A percentile compares a stretch with the other conserved stretches of the same genome.
Conservation (phyloP, 345 rosid species). For the Salix caprea region DNA sequence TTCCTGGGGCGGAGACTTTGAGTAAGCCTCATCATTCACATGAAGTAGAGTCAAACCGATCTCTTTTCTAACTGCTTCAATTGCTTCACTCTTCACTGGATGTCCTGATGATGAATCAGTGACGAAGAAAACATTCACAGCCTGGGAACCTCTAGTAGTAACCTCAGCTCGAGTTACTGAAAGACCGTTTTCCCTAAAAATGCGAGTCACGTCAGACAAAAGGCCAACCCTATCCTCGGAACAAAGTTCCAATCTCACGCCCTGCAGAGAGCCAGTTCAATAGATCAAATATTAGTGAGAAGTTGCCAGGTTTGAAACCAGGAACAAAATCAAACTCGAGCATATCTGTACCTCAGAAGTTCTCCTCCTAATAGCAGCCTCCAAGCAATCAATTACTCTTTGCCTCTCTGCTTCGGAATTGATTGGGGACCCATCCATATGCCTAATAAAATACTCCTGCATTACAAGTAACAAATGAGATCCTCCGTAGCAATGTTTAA, state of each 20-base stretch:
- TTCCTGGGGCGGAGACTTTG: constrained; percentile 40
- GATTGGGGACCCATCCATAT: constrained; percentile 77
- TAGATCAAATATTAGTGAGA: not conserved
- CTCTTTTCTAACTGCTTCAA: constrained; percentile 76
- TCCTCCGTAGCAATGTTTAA: not conserved
- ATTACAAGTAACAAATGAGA: constrained; percentile 2
- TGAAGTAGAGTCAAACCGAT: constrained; percentile 61
- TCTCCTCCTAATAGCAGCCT: constrained; percentile 88
- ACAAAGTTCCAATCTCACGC: constrained; percentile 74
- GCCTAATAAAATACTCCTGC: constrained; percentile 92
- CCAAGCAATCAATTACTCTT: constrained; percentile 82
- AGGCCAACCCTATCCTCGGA: constrained; percentile 81
- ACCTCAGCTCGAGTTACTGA: constrained; percentile 86
- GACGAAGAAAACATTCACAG: constrained; percentile 74
- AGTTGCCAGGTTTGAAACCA: not conserved
- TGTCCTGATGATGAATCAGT: constrained; percentile 73
- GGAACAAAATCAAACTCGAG: constrained; percentile 3
- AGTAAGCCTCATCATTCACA: constrained; percentile 49
- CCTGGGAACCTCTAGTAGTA: constrained; percentile 71
- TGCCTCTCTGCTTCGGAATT: constrained; percentile 95
- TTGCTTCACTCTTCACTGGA: constrained; percentile 59
- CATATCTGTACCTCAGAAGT: constrained; percentile 46
- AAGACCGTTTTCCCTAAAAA: constrained; percentile 86
- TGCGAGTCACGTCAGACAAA: constrained; percentile 85
- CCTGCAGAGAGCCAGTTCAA: constrained; percentile 39